Percentiles rank a stretch among this genome's conserved stretches.
These are phyloP conservation scores for Thuja plicata DNA, from an alignment of 83 land plant species.

Conservation along the genomic window DNA sequence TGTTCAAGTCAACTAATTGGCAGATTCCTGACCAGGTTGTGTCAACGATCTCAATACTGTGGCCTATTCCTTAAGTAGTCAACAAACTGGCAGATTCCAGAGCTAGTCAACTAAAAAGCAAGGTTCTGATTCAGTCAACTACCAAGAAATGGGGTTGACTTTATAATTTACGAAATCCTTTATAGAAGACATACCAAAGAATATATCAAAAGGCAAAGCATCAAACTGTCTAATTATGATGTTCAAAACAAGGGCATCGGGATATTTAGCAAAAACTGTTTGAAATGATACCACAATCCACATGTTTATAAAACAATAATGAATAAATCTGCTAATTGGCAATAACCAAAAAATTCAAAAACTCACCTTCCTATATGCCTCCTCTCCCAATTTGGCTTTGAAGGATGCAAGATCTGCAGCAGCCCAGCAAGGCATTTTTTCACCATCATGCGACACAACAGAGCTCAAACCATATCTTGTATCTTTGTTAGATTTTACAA, in stretches of 20 bases:
- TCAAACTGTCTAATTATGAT: neutral
- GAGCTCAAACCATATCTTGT: slow-evolving; percentile 55
- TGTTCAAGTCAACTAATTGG: neutral
- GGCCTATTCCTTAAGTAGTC: neutral
- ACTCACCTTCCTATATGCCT: slow-evolving; percentile 54
- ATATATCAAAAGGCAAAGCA: neutral
- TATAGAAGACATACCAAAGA: neutral
- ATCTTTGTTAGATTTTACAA: slow-evolving; percentile 67
- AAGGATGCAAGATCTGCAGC: slow-evolving; percentile 45
- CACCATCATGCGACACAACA: slow-evolving; percentile 70
- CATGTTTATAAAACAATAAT: neutral
- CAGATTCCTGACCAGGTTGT: neutral
- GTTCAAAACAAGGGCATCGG: neutral
- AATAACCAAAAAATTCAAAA: neutral
- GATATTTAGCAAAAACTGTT: neutral
- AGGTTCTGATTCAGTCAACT: neutral
- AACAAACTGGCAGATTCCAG: neutral
- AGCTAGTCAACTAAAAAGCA: neutral
- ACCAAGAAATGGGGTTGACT: neutral
- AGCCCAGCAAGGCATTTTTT: slow-evolving; percentile 58
- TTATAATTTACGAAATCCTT: neutral
- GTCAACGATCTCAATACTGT: neutral
- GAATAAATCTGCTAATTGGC: neutral
- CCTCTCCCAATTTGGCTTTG: slow-evolving; percentile 36
- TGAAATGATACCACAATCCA: neutral